Base-by-base conservation (phyloP, 106 monocot species). In the Narthecium ossifragum region DNA sequence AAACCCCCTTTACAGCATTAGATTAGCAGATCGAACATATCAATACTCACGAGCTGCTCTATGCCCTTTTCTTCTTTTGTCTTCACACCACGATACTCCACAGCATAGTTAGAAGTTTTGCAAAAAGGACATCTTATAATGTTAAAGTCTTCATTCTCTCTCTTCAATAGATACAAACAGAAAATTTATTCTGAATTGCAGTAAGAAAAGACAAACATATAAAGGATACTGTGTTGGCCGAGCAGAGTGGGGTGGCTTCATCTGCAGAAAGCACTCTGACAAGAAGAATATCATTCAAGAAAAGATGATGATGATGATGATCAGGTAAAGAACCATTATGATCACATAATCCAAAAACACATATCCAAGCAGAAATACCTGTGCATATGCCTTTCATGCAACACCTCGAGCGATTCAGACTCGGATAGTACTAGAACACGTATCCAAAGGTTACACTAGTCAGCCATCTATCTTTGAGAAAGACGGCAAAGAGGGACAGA, bases 321-420 rank as follows among this genome's bases (percentile, higher is more conserved):
- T n/a, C n/a, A n/a, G 26, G 15, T 26, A 59, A 23, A 52, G 8
- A 11, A 31, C 40, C 14, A 52, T 21, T 46, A 26, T 28, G 39
- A 48, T 4, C 34, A 12, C 32, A 51, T 27, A 26, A 37, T 53
- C 27, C 5, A 24, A 45, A 17, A 59, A 36, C 5, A 59, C 37
- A 54, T 1, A 31, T 47, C 14, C 5, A 43, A 32, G 12, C 45
- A 36, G 13, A 64, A 1, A 11, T 74, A 91, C 90, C 90, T 68
- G 96, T 96, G 53, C 96, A 96, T 32, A 96, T 96, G 50, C 90
- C 83, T 80, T 96, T 90, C 62, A 65, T 66, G 63, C 96, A 96
- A 78, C 96, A 96, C 60, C 84, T 86, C 26, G 96, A 96, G 12
- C 96, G 86, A 48, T 96, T 96, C 18, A 96, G 78, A 62, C 90